Evolutionary conservation across 805 yeast species (phyloP), one percentile per base, ranked within the genome.

Genomic region (Diddensiella caesifluorescens): DNA sequence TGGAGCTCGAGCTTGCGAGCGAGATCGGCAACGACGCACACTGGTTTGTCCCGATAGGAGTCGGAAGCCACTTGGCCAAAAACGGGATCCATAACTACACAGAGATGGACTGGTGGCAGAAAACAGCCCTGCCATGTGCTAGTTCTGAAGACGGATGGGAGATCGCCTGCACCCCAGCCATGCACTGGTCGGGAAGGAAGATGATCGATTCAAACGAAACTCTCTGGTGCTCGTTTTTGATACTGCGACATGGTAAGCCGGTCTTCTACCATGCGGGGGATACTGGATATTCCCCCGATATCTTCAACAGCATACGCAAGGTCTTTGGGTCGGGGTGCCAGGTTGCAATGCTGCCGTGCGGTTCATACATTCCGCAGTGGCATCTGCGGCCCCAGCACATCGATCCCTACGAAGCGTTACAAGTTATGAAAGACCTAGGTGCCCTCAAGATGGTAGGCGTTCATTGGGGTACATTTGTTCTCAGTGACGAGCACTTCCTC

Each of bases 101-200:
- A 1, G 97, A 90, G 58, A 69, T 90, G 78, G 80, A 82, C 51
- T 90, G 97, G 97, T 90, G 97, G 97, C 88, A 88, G 40, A 63
- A 71, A 22, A 69, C 71, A 13, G 65, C 75, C 2, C 47, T 79
- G 40, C 65, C 65, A 3, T 50, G 51, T 31, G 13, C 42, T 31
- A 21, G 28, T n/a, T 57, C 62, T 7, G 54, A 57, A 4, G 79
- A 79, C 45, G 68, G 67, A 4, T 88, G 82, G 67, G 88, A 85
- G 51, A 68, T 90, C 13, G 89, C 85, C 1, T 85, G 96, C 60
- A 74, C 92, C 0, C 97, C 97, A 0, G 87, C 97, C 0, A 66
- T 66, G 70, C 97, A 90, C 62, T 90, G 97, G 97, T 83, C 95
- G 1, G 97, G 97, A 0, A 65, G 96, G 27, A 73, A 74, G 25